These are phyloP conservation scores for Mycena filopes DNA, from an alignment of 768 basidiomycete species.

Conservation along the genomic window DNA sequence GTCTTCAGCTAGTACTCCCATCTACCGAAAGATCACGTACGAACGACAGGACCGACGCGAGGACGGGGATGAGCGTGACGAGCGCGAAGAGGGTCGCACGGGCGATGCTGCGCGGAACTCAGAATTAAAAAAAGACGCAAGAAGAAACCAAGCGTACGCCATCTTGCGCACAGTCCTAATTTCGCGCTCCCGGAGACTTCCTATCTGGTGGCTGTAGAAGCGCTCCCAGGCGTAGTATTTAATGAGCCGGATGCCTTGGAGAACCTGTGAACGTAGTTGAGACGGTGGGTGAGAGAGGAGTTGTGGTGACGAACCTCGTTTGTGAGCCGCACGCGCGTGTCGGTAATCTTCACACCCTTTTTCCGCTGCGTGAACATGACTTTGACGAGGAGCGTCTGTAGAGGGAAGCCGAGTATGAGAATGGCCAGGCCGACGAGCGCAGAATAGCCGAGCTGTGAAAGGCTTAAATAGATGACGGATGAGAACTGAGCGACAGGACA, in stretches of 20 bases:
- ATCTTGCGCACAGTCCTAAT: slow-evolving; percentile 48
- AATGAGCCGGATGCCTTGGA: slow-evolving; percentile 74
- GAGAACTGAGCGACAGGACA: slow-evolving; percentile 34
- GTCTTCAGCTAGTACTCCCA: slow-evolving; percentile 31
- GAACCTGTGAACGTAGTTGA: no score
- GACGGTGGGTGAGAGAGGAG: no score
- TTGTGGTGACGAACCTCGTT: no score
- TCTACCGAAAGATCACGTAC: slow-evolving; percentile 39
- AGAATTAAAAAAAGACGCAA: background rate
- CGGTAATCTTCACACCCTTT: slow-evolving; percentile 72
- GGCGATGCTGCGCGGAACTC: slow-evolving; percentile 30
- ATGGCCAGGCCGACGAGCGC: slow-evolving; percentile 73
- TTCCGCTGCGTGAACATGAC: slow-evolving; percentile 64
- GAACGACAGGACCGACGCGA: slow-evolving; percentile 52
- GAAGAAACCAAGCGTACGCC: background rate
- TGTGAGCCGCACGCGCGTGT: slow-evolving; percentile 70
- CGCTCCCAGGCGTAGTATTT: slow-evolving; percentile 72
- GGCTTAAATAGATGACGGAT: background rate
- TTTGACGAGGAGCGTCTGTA: slow-evolving; percentile 63
- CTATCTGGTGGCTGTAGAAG: slow-evolving; percentile 58
- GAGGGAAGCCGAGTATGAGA: slow-evolving; percentile 66
- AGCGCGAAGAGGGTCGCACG: slow-evolving; percentile 38
- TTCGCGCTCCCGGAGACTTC: slow-evolving; percentile 50
- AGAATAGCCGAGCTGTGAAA: slow-evolving; percentile 67
- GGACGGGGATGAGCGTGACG: slow-evolving; percentile 50